Evolutionary conservation across 768 basidiomycete species (phyloP).

Genomic region (Leucogyrophana mollusca): DNA sequence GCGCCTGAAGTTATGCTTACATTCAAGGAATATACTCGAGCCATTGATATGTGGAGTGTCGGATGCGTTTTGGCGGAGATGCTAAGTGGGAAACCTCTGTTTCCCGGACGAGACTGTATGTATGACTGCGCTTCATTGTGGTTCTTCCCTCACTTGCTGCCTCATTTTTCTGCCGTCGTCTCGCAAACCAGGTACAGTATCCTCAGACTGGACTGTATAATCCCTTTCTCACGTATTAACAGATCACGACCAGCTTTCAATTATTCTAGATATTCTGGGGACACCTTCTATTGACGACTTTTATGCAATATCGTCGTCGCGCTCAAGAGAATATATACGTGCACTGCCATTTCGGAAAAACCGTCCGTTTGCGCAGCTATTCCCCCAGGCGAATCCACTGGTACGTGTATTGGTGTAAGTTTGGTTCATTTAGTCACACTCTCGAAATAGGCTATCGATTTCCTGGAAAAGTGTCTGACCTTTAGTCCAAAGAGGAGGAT

Average conservation of each 20-base stretch:
- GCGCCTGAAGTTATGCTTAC: conserved; percentile 99
- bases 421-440: neutral
- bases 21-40: conserved; percentile 91
- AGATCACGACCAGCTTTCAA: conserved; percentile 92
- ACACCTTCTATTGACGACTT: conserved; percentile 92
- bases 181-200: neutral
- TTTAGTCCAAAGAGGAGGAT: conserved; percentile 88
- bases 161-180: neutral
- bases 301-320: conserved; percentile 81
- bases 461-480: conserved; percentile 78
- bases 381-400: conserved; percentile 71
- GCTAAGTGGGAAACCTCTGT: conserved; percentile 88
- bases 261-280: conserved; percentile 94
- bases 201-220: neutral
- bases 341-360: conserved; percentile 86
- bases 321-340: conserved; percentile 85
- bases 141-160: conserved; percentile 4
- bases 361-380: conserved; percentile 65
- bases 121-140: conserved; percentile 4
- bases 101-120: conserved; percentile 91
- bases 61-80: conserved; percentile 90
- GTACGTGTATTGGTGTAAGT: conserved; percentile 31
- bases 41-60: conserved; percentile 86
- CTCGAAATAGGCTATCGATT: conserved; percentile 61
- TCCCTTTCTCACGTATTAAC: conserved; percentile 2